phyloP scores from a whole-genome alignment of 768 basidiomycete genomes.

The Mycena galericulata region DNA sequence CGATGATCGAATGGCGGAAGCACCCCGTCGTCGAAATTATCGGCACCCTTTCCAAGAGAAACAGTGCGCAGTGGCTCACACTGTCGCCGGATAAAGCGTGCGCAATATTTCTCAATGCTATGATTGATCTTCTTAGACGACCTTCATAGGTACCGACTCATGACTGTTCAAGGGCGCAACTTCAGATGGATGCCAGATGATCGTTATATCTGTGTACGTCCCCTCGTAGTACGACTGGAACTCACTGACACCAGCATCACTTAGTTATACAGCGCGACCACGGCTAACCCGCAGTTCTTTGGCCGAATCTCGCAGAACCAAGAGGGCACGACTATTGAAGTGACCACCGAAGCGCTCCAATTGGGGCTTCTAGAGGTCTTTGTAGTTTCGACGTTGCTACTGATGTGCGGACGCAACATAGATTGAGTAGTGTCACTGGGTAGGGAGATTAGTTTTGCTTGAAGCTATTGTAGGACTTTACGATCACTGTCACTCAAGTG shows the following conservation, averaged over 20 bases:
- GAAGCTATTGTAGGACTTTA: no score
- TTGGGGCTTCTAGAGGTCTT: conserved; percentile 27
- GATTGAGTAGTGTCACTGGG: no score
- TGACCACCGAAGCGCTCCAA: conserved; percentile 25
- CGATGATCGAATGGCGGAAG: conserved; percentile 53
- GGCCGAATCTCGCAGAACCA: conserved; percentile 16
- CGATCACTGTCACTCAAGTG: no score
- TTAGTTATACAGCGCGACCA: conserved; percentile 23
- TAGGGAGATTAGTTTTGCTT: no score
- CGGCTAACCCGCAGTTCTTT: conserved; percentile 22
- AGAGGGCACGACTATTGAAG: conserved; percentile 20
- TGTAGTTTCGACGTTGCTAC: conserved; percentile 23
- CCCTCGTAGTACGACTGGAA: neutral
- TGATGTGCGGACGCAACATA: conserved; percentile 32
- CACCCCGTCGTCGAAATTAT: conserved; percentile 48
- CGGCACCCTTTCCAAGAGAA: conserved; percentile 45
- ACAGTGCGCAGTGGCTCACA: conserved; percentile 50
- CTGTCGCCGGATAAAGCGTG: conserved; percentile 53
- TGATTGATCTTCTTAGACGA: neutral
- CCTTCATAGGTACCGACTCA: conserved; percentile 17
- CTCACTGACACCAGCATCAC: neutral
- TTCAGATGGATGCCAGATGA: conserved; percentile 29
- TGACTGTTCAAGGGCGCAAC: conserved; percentile 16
- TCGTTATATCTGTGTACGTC: conserved; percentile 16
- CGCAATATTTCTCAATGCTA: neutral